Conservation (phyloP, 352 stramenopile genomes). For the Phytophthora sansomeana region DNA sequence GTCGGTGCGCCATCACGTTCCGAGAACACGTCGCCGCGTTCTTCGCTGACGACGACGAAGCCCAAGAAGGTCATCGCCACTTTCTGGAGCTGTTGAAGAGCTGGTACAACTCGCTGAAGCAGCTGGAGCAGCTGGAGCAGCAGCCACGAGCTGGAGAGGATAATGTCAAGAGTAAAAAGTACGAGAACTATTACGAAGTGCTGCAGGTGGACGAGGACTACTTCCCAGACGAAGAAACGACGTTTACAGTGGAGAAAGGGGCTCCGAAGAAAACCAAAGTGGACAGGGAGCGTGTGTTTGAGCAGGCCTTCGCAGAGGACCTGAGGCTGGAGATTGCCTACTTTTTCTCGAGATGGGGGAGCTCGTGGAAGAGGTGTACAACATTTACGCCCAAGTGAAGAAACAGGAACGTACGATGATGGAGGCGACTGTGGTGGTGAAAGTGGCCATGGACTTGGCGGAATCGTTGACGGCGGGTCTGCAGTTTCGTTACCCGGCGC, state of each 20-base stretch:
- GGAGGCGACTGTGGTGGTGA: constrained; percentile 40
- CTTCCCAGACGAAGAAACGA: constrained; percentile 19
- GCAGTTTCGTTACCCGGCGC: constrained; percentile 29
- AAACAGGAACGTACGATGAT: constrained; percentile 37
- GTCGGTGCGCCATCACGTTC: constrained; percentile 20
- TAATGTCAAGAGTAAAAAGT: neutral
- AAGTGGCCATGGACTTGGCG: constrained; percentile 31
- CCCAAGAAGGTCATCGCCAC: neutral
- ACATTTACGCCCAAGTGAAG: constrained; percentile 36
- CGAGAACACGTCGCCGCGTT: constrained; percentile 15
- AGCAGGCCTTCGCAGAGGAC: constrained; percentile 38
- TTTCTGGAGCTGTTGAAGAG: constrained; percentile 3
- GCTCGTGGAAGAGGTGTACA: constrained; percentile 24
- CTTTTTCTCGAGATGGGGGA: constrained; percentile 42
- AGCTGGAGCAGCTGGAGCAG: too few relatives aligned
- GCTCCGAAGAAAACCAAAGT: neutral
- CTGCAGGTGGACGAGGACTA: constrained; percentile 30
- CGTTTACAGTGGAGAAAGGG: neutral
- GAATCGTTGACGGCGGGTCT: constrained; percentile 20
- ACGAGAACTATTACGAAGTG: constrained; percentile 38
- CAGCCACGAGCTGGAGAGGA: too few relatives aligned
- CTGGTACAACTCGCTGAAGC: neutral
- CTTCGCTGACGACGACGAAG: constrained; percentile 17
- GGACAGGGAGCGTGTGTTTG: constrained; percentile 21
- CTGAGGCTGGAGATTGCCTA: constrained; percentile 32